Percentiles rank a stretch among this genome's conserved stretches.
phyloP scores from a whole-genome alignment of 2,329 filamentous ascomycete species.

The Apiospora marii region DNA sequence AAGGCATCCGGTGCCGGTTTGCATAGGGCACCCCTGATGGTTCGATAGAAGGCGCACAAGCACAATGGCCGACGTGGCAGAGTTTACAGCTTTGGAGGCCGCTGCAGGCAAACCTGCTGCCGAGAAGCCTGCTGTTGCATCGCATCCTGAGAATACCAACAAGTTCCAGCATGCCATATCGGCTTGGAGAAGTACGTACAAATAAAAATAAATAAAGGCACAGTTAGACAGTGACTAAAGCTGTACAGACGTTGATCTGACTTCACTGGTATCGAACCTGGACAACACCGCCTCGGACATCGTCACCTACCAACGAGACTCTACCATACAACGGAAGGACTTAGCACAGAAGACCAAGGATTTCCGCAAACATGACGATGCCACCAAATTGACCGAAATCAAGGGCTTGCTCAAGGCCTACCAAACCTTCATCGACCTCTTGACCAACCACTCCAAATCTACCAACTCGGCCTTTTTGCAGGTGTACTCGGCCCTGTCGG shows the following conservation, averaged over 20 bases:
- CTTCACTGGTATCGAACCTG: constrained; percentile 81
- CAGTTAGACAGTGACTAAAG: constrained; percentile 22
- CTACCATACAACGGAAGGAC: constrained; percentile 95
- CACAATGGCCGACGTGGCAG: constrained; percentile 38
- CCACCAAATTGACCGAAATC: constrained; percentile 84
- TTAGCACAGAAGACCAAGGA: constrained; percentile 99
- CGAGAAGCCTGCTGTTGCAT: constrained; percentile 38
- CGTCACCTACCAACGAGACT: constrained; percentile 89
- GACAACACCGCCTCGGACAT: constrained; percentile 96
- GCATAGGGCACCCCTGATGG: constrained; percentile 14
- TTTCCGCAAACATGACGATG: constrained; percentile 89
- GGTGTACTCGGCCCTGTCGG: constrained; percentile 90
- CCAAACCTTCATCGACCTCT: constrained; percentile 94
- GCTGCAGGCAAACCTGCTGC: constrained; percentile 32
- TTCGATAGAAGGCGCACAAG: not conserved
- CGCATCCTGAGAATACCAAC: constrained; percentile 69
- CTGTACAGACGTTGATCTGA: constrained; percentile 80
- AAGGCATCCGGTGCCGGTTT: not conserved
- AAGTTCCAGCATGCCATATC: constrained; percentile 97
- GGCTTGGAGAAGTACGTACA: constrained; percentile 84
- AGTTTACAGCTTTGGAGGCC: constrained; percentile 35
- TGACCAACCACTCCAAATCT: constrained; percentile 95
- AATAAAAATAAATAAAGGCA: constrained; percentile 18
- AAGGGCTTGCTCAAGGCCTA: constrained; percentile 94
- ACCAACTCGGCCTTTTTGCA: constrained; percentile 94